Percentiles rank a stretch among this genome's conserved stretches.
Conservation (phyloP, 768 basidiomycete species). For the Leucosporidium creatinivorum region DNA sequence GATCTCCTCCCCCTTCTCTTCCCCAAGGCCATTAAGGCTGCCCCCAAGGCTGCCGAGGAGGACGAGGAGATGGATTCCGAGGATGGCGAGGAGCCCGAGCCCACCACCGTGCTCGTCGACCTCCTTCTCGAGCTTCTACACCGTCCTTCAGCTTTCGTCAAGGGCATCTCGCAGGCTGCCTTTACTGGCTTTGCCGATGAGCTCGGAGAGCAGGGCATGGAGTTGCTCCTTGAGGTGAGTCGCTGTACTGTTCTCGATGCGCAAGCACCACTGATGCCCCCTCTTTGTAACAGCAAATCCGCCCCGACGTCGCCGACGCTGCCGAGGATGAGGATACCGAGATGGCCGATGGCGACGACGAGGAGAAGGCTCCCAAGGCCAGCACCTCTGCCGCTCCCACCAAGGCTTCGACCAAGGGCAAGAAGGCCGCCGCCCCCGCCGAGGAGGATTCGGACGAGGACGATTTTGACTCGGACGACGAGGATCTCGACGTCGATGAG, state of each 20-base stretch:
- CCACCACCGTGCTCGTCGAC: slow-evolving; percentile 80
- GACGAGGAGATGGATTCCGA: slow-evolving; percentile 33
- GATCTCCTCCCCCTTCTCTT: slow-evolving; percentile 57
- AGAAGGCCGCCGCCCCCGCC: slow-evolving; percentile 13
- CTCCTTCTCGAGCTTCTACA: slow-evolving; percentile 85
- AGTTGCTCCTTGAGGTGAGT: slow-evolving; percentile 35
- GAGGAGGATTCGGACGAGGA: slow-evolving; percentile 40
- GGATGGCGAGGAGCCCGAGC: slow-evolving; percentile 50
- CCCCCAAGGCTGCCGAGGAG: slow-evolving; percentile 15
- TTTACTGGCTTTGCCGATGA: slow-evolving; percentile 50
- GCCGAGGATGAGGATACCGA: slow-evolving; percentile 42
- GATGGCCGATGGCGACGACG: slow-evolving; percentile 25
- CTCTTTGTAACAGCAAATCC: slow-evolving; percentile 16
- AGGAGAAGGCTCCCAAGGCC: not conserved
- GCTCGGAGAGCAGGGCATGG: slow-evolving; percentile 37
- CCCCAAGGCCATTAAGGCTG: slow-evolving; percentile 24
- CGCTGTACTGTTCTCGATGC: not conserved
- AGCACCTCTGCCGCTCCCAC: not conserved
- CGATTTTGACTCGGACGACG: slow-evolving; percentile 41
- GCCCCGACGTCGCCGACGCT: slow-evolving; percentile 42
- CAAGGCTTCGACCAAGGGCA: slow-evolving; percentile 7
- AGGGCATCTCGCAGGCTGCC: slow-evolving; percentile 68
- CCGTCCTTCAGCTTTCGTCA: slow-evolving; percentile 68
- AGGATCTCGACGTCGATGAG: slow-evolving; percentile 44
- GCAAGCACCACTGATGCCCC: slow-evolving; percentile 1